These are phyloP conservation scores for Myriangium duriaei DNA, from an alignment of 2,329 filamentous ascomycete species.

Conservation along the genomic window DNA sequence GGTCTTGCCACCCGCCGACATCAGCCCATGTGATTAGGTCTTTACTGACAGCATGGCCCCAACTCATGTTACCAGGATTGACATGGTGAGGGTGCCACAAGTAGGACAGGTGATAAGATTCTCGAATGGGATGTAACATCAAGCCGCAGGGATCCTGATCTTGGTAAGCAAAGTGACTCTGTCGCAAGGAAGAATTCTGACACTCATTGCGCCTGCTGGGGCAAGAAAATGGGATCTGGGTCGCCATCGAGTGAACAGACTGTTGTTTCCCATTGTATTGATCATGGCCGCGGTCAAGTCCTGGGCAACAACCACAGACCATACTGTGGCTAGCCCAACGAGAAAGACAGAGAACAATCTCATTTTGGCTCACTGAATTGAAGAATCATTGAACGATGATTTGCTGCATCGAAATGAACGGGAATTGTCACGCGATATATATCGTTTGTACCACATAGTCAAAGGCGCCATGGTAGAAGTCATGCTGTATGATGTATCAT, in stretches of 20 bases:
- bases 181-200: neutral
- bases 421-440: too few relatives aligned
- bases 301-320: conserved; percentile 3
- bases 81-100: conserved; percentile 39
- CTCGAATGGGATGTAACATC: conserved; percentile 36
- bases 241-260: conserved; percentile 37
- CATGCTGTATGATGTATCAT: too few relatives aligned
- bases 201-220: conserved; percentile 37
- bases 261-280: conserved; percentile 31
- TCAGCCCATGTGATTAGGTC: conserved; percentile 36
- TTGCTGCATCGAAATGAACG: too few relatives aligned
- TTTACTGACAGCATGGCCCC: conserved; percentile 41
- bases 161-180: neutral
- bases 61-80: conserved; percentile 37
- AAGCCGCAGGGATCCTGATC: conserved; percentile 37
- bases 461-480: too few relatives aligned
- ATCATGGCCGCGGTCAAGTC: conserved; percentile 21
- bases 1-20: conserved; percentile 34
- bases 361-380: neutral
- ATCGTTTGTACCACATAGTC: too few relatives aligned
- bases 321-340: neutral
- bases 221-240: conserved; percentile 34
- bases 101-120: conserved; percentile 41
- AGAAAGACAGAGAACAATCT: neutral
- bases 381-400: too few relatives aligned